phyloP scores from a whole-genome alignment of 257 asterid species.

The Solanum neorickii region DNA sequence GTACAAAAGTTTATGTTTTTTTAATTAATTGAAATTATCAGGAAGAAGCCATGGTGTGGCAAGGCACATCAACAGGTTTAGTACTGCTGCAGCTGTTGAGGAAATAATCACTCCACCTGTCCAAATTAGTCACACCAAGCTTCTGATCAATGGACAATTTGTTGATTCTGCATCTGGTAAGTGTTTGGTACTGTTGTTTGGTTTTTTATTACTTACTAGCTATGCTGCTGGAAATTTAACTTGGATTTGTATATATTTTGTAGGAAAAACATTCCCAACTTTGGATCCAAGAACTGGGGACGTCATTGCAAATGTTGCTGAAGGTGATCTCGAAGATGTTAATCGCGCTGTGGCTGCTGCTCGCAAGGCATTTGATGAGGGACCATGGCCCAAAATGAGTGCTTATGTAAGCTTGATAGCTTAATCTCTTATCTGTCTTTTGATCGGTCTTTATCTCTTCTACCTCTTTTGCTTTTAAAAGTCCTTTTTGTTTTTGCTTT shows the following conservation, averaged over 20 bases:
- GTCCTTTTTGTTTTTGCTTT: not conserved
- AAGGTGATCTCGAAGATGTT: conserved; percentile 62
- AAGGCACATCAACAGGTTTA: conserved; percentile 27
- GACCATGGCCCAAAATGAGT: conserved; percentile 88
- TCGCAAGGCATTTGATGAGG: conserved; percentile 72
- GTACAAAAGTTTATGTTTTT: not conserved
- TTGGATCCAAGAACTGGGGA: conserved; percentile 70
- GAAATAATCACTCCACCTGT: conserved; percentile 45
- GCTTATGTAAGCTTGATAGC: conserved; percentile 36
- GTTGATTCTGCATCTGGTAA: conserved; percentile 82
- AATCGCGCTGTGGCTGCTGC: conserved; percentile 76
- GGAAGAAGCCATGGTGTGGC: conserved; percentile 28
- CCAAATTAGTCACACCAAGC: conserved; percentile 45
- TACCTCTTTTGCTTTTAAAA: not conserved
- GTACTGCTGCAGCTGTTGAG: conserved; percentile 42
- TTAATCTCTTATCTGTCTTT: not conserved
- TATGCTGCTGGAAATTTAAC: not conserved
- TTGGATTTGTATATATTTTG: not conserved
- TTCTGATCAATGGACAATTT: conserved; percentile 61
- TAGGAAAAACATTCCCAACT: conserved; percentile 75
- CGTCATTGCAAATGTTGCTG: conserved; percentile 61
- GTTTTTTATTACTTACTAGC: not conserved
- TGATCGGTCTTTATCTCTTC: not conserved
- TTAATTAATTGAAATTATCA: not conserved
- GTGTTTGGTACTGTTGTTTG: not conserved